Evolutionary conservation across 441 rosid genomes (phyloP).

Genomic region (Bocquillonia castaneifolia): DNA sequence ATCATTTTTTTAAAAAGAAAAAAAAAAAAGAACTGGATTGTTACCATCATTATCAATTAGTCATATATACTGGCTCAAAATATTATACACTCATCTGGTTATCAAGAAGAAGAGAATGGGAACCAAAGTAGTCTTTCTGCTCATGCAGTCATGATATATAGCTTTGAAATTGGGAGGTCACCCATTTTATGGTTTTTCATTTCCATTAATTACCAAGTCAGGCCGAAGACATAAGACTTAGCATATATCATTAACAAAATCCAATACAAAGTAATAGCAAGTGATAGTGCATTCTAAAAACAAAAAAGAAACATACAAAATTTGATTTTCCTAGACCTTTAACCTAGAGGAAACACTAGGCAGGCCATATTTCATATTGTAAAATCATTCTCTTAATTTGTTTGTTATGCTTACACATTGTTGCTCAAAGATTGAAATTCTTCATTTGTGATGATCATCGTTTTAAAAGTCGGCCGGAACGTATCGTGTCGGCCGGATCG

Average conservation of each 20-base stretch:
- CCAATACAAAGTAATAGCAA: not conserved
- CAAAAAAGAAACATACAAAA: not conserved
- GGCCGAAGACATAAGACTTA: not conserved
- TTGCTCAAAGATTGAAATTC: not conserved
- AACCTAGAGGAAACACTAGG: not conserved
- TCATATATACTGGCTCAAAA: slow-evolving; percentile 6
- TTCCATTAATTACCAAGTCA: not conserved
- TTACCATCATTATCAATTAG: slow-evolving; percentile 12
- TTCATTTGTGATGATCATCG: not conserved
- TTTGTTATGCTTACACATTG: not conserved
- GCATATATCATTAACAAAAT: not conserved
- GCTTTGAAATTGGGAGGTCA: not conserved
- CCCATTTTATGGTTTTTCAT: not conserved
- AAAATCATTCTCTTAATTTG: not conserved
- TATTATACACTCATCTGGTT: not conserved
- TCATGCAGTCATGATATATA: not conserved
- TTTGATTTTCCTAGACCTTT: not conserved
- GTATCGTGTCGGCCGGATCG: no score
- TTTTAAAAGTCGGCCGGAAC: no score
- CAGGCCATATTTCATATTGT: not conserved
- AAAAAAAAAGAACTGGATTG: no score
- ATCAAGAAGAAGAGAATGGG: slow-evolving; percentile 3
- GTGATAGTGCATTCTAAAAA: not conserved
- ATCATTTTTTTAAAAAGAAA: slow-evolving; percentile 4
- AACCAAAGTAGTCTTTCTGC: not conserved